These are phyloP conservation scores for Phytophthora fragariae DNA, from an alignment of 352 stramenopile genomes.

Conservation along the genomic window DNA sequence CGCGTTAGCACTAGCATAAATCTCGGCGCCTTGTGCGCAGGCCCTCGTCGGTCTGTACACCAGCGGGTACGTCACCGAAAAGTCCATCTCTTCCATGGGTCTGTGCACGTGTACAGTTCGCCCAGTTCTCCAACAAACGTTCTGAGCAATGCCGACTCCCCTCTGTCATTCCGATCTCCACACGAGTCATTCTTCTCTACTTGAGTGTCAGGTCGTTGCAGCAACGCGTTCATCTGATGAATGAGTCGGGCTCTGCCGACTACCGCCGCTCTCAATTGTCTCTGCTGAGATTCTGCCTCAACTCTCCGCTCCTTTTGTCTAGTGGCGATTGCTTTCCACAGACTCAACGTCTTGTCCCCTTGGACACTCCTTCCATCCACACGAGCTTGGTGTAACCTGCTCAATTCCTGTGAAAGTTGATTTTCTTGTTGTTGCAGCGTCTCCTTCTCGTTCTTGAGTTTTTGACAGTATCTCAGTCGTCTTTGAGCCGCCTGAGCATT, in stretches of 20 bases:
- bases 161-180: not conserved
- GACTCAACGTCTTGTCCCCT: not conserved
- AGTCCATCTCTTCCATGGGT: constrained; percentile 15
- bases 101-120: constrained; percentile 23
- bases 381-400: not conserved
- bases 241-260: constrained; percentile 17
- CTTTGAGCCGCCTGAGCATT: constrained; percentile 25
- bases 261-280: constrained; percentile 17
- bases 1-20: not conserved
- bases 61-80: not conserved
- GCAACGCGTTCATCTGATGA: constrained; percentile 18
- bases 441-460: constrained; percentile 26
- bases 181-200: too few species aligned
- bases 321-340: constrained; percentile 20
- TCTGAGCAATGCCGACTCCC: constrained; percentile 14
- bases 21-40: not conserved
- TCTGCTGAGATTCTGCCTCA: constrained; percentile 18
- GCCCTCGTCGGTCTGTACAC: not conserved
- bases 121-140: constrained; percentile 22
- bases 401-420: constrained; percentile 9
- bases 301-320: constrained; percentile 23
- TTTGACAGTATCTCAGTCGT: constrained; percentile 20
- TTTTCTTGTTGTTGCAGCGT: constrained; percentile 8
- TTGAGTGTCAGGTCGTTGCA: not conserved
- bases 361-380: not conserved